Percentiles rank a stretch among this genome's conserved stretches.
These are phyloP conservation scores for Camellia lanceoleosa DNA, from an alignment of 148 eudicot genomes.

Conservation along the genomic window DNA sequence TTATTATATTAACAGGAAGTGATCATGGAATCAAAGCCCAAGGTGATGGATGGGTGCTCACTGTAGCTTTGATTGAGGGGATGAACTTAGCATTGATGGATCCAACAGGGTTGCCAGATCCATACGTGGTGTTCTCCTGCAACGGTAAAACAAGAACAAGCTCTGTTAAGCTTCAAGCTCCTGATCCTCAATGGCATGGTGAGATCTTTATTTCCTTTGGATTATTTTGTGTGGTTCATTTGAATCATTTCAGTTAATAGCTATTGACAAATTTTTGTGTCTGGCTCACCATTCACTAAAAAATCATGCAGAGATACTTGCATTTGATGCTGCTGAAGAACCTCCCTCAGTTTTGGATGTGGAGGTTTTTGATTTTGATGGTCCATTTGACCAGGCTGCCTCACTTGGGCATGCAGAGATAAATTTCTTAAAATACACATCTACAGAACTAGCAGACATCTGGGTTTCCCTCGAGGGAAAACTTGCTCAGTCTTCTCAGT, in stretches of 20 bases:
- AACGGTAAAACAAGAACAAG: conserved; percentile 88
- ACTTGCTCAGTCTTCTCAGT: conserved; percentile 67
- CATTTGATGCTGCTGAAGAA: conserved; percentile 89
- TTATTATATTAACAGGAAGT: conserved; percentile 44
- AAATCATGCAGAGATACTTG: conserved; percentile 64
- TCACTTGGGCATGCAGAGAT: conserved; percentile 93
- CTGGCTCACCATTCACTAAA: neutral
- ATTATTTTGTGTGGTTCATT: neutral
- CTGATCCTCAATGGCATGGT: conserved; percentile 94
- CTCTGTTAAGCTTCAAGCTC: conserved; percentile 87
- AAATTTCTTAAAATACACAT: conserved; percentile 71
- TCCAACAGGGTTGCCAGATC: conserved; percentile 54
- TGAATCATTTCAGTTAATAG: neutral
- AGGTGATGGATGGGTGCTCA: conserved; percentile 94
- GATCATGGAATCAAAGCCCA: conserved; percentile 86
- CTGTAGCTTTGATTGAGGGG: conserved; percentile 79
- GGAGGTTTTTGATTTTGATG: conserved; percentile 86
- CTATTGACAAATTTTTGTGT: neutral
- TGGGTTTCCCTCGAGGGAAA: conserved; percentile 89
- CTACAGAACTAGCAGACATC: conserved; percentile 71
- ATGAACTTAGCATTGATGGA: conserved; percentile 52
- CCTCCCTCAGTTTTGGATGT: conserved; percentile 84
- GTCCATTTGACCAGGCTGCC: conserved; percentile 74
- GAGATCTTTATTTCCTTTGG: conserved; percentile 11
- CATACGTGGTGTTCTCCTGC: conserved; percentile 77